Evolutionary conservation across 108 stramenopile species (phyloP).

Genomic region (Skeletonema grethae): DNA sequence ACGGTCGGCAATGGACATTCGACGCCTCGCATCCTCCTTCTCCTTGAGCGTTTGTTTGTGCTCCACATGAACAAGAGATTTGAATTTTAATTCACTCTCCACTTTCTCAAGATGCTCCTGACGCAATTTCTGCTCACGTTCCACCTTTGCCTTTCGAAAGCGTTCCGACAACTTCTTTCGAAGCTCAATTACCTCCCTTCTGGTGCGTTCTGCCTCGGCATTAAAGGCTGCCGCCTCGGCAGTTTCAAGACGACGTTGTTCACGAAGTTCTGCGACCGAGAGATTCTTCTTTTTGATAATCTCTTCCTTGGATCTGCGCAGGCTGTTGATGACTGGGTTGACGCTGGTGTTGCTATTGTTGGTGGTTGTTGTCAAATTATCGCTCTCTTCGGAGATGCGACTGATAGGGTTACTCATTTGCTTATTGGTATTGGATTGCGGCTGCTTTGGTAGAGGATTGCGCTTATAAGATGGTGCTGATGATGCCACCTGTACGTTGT

Average conservation of each 20-base stretch:
- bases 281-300: conserved; percentile 25
- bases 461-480: neutral
- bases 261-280: conserved; percentile 48
- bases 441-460: neutral
- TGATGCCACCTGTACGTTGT: neutral
- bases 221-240: conserved; percentile 59
- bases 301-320: conserved; percentile 37
- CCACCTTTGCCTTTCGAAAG: conserved; percentile 56
- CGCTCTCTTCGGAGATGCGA: conserved; percentile 9
- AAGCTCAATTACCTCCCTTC: conserved; percentile 63
- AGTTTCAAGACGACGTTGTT: conserved; percentile 65
- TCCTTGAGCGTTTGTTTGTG: conserved; percentile 79
- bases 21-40: conserved; percentile 62
- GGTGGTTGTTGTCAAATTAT: neutral
- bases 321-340: conserved; percentile 33
- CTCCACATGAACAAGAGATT: conserved; percentile 73
- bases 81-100: conserved; percentile 74
- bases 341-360: conserved; percentile 4
- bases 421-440: neutral
- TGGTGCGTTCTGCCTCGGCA: conserved; percentile 56
- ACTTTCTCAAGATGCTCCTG: conserved; percentile 49
- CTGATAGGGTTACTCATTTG: conserved; percentile 1
- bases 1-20: conserved; percentile 63
- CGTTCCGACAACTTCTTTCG: conserved; percentile 64
- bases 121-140: conserved; percentile 41